Evolutionary conservation across 371 early-diverging fungal genomes (phyloP).

Genomic region (Mortierella sp.): DNA sequence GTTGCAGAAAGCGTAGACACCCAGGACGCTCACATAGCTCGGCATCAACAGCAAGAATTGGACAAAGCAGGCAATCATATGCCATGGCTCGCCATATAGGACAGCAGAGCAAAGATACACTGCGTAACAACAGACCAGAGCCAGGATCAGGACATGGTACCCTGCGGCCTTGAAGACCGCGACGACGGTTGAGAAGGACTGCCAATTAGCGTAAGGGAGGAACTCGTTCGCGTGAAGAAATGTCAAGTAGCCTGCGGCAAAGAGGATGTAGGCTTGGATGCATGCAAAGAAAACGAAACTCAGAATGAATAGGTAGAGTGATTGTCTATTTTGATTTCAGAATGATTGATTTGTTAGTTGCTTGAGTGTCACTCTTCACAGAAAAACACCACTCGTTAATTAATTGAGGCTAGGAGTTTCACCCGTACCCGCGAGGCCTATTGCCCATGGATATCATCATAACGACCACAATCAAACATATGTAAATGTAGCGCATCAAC

Average conservation of each 20-base stretch:
- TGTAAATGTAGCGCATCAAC: conserved; percentile 78
- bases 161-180: conserved; percentile 55
- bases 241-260: conserved; percentile 68
- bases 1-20: conserved; percentile 76
- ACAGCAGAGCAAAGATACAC: conserved; percentile 84
- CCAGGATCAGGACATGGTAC: conserved; percentile 53
- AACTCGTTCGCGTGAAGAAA: conserved; percentile 58
- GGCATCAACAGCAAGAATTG: conserved; percentile 91
- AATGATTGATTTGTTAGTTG: neutral
- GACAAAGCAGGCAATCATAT: conserved; percentile 90
- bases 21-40: conserved; percentile 89
- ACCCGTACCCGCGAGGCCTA: conserved; percentile 53
- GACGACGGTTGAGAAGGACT: conserved; percentile 42
- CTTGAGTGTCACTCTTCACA: neutral
- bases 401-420: neutral
- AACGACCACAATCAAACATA: conserved; percentile 79
- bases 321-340: conserved; percentile 21
- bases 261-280: conserved; percentile 69
- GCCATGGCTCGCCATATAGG: conserved; percentile 92
- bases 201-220: conserved; percentile 49
- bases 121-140: conserved; percentile 70
- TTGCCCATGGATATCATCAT: conserved; percentile 91
- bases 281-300: conserved; percentile 67
- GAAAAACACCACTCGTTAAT: no score
- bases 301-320: conserved; percentile 89